Conservation (phyloP, 2,329 filamentous ascomycete species). For the Hysterium pulicare region DNA sequence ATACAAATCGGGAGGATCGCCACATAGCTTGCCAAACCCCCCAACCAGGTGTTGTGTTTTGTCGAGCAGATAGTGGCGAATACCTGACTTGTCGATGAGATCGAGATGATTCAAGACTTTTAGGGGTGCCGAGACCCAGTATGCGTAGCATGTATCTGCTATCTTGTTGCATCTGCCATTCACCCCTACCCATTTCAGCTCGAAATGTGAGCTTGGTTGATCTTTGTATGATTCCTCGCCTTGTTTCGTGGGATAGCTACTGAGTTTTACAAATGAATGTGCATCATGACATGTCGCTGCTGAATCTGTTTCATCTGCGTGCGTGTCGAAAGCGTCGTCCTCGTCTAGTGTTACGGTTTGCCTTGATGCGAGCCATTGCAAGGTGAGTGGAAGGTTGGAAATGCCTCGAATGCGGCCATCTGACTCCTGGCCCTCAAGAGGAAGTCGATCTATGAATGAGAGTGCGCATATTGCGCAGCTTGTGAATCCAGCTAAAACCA, state of each 20-base stretch:
- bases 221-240: slow-evolving; percentile 29
- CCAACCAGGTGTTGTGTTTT: slow-evolving; percentile 80
- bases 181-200: slow-evolving; percentile 65
- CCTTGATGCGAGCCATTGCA: slow-evolving; percentile 47
- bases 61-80: slow-evolving; percentile 75
- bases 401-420: slow-evolving; percentile 33
- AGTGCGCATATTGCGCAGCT: slow-evolving; percentile 83
- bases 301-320: slow-evolving; percentile 36
- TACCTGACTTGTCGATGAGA: slow-evolving; percentile 58
- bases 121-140: slow-evolving; percentile 75
- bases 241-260: slow-evolving; percentile 21
- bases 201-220: slow-evolving; percentile 62
- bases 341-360: slow-evolving; percentile 45
- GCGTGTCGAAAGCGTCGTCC: slow-evolving; percentile 40
- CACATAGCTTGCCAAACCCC: slow-evolving; percentile 47
- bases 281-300: slow-evolving; percentile 39
- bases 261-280: slow-evolving; percentile 36
- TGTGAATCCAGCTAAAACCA: slow-evolving; percentile 70
- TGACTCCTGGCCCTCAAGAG: slow-evolving; percentile 19
- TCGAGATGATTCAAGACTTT: slow-evolving; percentile 40
- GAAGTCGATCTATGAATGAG: slow-evolving; percentile 66
- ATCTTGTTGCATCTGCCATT: slow-evolving; percentile 90
- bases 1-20: slow-evolving; percentile 63
- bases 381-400: slow-evolving; percentile 35
- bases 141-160: slow-evolving; percentile 92